Evolutionary conservation across 75 land plant species (phyloP).

Genomic region (Cryptomeria japonica): DNA sequence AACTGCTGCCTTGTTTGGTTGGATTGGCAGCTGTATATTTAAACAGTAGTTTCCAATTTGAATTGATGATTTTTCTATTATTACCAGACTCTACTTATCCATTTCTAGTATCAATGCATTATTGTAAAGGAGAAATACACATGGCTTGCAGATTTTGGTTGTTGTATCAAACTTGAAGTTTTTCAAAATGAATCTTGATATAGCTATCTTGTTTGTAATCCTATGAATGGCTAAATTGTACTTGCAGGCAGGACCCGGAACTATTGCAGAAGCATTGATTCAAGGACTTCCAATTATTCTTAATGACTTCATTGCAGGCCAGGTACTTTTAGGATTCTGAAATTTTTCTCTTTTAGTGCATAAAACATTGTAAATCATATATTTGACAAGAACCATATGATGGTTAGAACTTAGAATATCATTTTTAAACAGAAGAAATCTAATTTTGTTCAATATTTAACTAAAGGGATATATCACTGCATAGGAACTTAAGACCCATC

Average conservation of each 20-base stretch:
- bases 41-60: not conserved
- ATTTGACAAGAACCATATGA: not conserved
- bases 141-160: not conserved
- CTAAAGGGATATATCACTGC: not conserved
- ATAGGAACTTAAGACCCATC: not conserved
- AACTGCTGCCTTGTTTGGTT: not conserved
- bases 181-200: not conserved
- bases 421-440: not conserved
- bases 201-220: not conserved
- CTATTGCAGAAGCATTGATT: conserved; percentile 95
- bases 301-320: conserved; percentile 93
- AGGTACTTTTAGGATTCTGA: conserved; percentile 27
- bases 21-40: not conserved
- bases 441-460: not conserved
- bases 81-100: not conserved
- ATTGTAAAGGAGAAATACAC: not conserved
- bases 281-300: conserved; percentile 87
- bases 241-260: conserved; percentile 93
- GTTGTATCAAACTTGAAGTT: not conserved
- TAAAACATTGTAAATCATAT: not conserved
- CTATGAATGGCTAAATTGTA: not conserved
- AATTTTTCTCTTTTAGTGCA: not conserved
- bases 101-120: not conserved
- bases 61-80: not conserved
- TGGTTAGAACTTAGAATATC: not conserved